Percentiles rank a stretch among this genome's conserved stretches.
Conservation (phyloP, 2,329 filamentous ascomycete species). For the Penicillium sp. region DNA sequence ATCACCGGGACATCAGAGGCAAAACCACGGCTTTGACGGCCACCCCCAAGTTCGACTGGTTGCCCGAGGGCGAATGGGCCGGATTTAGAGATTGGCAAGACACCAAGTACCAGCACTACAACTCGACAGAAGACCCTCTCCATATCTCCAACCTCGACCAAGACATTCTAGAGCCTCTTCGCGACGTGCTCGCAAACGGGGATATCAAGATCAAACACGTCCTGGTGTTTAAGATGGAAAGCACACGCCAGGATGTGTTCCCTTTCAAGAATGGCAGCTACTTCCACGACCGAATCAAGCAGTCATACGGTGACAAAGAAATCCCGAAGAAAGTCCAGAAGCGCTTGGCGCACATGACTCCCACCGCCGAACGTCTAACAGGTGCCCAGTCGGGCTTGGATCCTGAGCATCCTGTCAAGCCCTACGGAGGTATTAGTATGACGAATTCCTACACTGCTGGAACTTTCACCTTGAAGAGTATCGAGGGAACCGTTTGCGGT, state of each 20-base stretch:
- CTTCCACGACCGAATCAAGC: constrained; percentile 31
- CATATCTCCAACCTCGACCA: constrained; percentile 39
- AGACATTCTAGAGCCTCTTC: constrained; percentile 22
- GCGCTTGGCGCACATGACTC: constrained; percentile 24
- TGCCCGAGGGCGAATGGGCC: constrained; percentile 12
- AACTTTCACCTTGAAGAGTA: constrained; percentile 44
- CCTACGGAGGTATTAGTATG: constrained; percentile 41
- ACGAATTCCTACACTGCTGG: constrained; percentile 40
- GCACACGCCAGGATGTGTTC: constrained; percentile 45
- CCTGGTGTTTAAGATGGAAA: constrained; percentile 42
- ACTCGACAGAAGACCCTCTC: constrained; percentile 35
- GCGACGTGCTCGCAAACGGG: constrained; percentile 17
- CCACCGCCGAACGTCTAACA: constrained; percentile 23
- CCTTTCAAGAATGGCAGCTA: constrained; percentile 39
- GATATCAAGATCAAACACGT: constrained; percentile 41
- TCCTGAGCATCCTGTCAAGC: constrained; percentile 13
- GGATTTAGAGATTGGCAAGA: constrained; percentile 24
- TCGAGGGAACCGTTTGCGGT: constrained; percentile 42
- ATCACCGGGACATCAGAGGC: constrained; percentile 11
- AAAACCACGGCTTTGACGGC: constrained; percentile 14
- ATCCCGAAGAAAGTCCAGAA: constrained; percentile 30
- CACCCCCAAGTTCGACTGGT: constrained; percentile 17
- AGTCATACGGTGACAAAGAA: constrained; percentile 31
- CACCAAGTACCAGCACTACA: constrained; percentile 27
- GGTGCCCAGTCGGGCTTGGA: constrained; percentile 20